Base-by-base conservation (phyloP, 345 rosid genomes). In the Theobroma cacao region DNA sequence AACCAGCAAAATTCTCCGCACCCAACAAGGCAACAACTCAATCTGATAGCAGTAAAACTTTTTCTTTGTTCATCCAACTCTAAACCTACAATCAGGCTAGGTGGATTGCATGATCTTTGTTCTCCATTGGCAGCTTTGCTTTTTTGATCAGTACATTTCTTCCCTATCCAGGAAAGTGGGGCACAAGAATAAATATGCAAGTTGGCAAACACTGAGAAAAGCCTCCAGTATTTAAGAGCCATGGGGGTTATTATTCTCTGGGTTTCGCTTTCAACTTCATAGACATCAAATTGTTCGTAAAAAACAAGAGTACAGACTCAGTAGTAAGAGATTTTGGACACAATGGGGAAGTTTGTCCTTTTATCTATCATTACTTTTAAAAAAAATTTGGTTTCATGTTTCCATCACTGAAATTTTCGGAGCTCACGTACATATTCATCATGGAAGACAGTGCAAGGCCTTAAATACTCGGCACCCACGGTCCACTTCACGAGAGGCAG, bases 391-490 rank as follows among this genome's bases (percentile, higher is more conserved):
- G 22, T 41, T 48, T 22, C 7, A 15, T 33, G 75, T 31, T 71
- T 31, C 75, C 45, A 53, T 31, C 63, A n/a, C 50, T 55, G 45
- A 36, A 53, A 72, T 24, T 15, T 14, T 38, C 4, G 48, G 2
- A 22, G 65, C 65, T 55, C 7, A 58, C 2, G 76, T 36, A 7
- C 34, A 55, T 14, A 55, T 56, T 55, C 64, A 73, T 56, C 7
- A 73, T 56, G 65, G 76, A 58, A 56, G 65, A 58, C 62, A 41
- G 69, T 75, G 69, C 40, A 43, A 72, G 12, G 75, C 10, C 17
- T 60, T 60, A 61, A 60, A 38, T 61, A 18, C 66, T 75, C 26
- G 69, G 52, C 41, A 75, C 69, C 53, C 69, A 43, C 78, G n/a
- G n/a, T n/a, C 18, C 50, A 48, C 38, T 59, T 75, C 69, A 75